A percentile compares a stretch with the other conserved stretches of the same genome.
Conservation (phyloP, 108 stramenopile genomes). For the Cylindrotheca closterium region DNA sequence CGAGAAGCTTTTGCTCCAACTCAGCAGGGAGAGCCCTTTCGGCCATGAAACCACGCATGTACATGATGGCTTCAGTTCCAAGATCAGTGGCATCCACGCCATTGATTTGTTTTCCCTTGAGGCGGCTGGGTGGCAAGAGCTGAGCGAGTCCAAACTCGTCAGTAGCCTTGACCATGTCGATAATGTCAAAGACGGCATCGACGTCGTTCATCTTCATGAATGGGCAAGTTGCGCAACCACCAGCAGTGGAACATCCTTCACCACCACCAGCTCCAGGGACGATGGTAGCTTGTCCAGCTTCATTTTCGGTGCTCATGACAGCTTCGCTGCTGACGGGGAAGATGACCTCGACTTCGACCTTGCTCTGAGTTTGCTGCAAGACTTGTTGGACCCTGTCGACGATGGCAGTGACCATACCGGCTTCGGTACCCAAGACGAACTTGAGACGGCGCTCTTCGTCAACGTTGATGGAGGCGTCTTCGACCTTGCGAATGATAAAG, state of each 20-base stretch:
- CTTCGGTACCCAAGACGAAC: conserved; percentile 92
- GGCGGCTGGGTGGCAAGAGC: conserved; percentile 70
- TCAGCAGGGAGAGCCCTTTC: conserved; percentile 53
- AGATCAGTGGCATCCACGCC: conserved; percentile 78
- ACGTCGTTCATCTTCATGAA: conserved; percentile 98
- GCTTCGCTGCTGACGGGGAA: conserved; percentile 95
- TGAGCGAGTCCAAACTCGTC: conserved; percentile 19
- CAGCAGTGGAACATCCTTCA: conserved; percentile 94
- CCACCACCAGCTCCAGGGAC: conserved; percentile 91
- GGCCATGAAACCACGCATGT: conserved; percentile 90
- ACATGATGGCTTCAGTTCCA: conserved; percentile 86
- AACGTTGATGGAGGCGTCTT: conserved; percentile 43
- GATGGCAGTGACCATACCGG: conserved; percentile 94
- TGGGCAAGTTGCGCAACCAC: conserved; percentile 96
- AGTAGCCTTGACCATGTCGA: conserved; percentile 48
- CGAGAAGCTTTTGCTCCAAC: conserved; percentile 56
- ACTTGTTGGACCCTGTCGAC: conserved; percentile 87
- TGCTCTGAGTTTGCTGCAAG: conserved; percentile 39
- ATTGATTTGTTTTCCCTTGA: conserved; percentile 71
- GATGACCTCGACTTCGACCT: conserved; percentile 87
- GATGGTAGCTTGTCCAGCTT: conserved; percentile 41
- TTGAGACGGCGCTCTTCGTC: conserved; percentile 45
- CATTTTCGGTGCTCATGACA: conserved; percentile 65
- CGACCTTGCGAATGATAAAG: conserved; percentile 87
- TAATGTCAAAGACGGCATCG: conserved; percentile 83